Base-by-base conservation (phyloP, 208 protist species). In the Tritrichomonas foetus region DNA sequence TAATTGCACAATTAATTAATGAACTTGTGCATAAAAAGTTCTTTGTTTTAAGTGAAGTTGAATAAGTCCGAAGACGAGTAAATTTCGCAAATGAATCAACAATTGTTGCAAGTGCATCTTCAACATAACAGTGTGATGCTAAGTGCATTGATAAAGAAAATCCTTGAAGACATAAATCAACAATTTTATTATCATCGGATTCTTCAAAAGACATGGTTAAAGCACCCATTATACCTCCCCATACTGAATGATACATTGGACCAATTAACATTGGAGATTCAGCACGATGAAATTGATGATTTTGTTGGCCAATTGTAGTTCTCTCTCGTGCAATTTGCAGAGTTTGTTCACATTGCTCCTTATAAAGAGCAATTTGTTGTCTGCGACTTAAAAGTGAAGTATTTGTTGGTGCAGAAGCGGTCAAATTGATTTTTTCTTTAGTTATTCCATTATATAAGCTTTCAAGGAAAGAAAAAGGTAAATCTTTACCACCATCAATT, bases 401-500 rank as follows among this genome's bases (percentile, higher is more conserved):
- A 47, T 66, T 69, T 16, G 57, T 16, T n/a, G 50, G 16, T 9
- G 50, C 13, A 33, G n/a, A 41, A 20, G 89, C 16, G 22, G 55
- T 16, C 14, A 57, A 57, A 69, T 33, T 33, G 13, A 93, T 93
- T 41, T 93, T 69, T 33, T 93, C 41, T 30, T 50, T 47, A 8
- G 57, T 69, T 20, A 93, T 93, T 0, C 44, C 57, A 30, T 93
- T 47, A 49, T 93, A 93, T 36, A 93, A 33, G 14, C 55, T 33
- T 9, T 30, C 33, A 14, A 93, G 36, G 20, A 93, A 69, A 1
- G 50, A 50, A 30, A 47, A 13, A 2, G 94, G 94, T 57, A 95
- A 74, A 80, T 95, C 94, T 33, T 41, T 66, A 72, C 72, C 74
- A 64, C 74, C 66, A 93, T 95, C 95, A 93, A 95, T 95, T 11